Percentiles rank a stretch among this genome's conserved stretches.
Evolutionary conservation across 2,329 filamentous ascomycete genomes (phyloP).

Genomic region (Fusarium chuoi): DNA sequence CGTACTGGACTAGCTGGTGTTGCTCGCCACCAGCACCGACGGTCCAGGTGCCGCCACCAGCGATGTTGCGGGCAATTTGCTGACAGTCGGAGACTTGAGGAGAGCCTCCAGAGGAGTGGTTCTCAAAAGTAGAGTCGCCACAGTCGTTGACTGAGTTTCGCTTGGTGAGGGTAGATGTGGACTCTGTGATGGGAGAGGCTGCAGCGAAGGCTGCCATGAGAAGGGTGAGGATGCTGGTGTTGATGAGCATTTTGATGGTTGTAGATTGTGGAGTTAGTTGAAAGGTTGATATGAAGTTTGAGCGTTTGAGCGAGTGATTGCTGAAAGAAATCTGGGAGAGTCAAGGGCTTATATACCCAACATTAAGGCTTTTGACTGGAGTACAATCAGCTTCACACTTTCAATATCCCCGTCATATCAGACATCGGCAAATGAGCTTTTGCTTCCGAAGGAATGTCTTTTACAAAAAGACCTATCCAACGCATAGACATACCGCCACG

Average conservation of each 20-base stretch:
- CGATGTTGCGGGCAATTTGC: neutral
- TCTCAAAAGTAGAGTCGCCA: neutral
- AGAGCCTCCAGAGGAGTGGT: neutral
- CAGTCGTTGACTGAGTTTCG: neutral
- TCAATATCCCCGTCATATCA: fast-evolving
- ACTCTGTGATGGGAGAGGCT: neutral
- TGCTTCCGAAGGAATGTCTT: neutral
- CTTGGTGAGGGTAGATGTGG: neutral
- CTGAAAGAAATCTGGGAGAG: neutral
- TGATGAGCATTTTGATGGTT: neutral
- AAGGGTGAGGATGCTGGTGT: neutral
- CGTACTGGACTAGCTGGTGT: neutral
- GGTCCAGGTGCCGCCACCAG: neutral
- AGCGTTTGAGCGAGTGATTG: neutral
- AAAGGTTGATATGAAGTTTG: neutral
- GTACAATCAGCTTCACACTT: neutral
- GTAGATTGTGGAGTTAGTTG: neutral
- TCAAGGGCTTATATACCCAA: neutral
- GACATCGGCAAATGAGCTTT: neutral
- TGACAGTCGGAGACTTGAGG: neutral
- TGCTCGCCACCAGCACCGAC: neutral
- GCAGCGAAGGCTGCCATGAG: neutral
- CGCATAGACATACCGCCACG: fast-evolving
- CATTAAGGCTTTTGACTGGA: neutral
- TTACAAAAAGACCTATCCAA: neutral